phyloP scores from a whole-genome alignment of 2,329 filamentous ascomycete genomes.

The Pestalotiopsis sp. region DNA sequence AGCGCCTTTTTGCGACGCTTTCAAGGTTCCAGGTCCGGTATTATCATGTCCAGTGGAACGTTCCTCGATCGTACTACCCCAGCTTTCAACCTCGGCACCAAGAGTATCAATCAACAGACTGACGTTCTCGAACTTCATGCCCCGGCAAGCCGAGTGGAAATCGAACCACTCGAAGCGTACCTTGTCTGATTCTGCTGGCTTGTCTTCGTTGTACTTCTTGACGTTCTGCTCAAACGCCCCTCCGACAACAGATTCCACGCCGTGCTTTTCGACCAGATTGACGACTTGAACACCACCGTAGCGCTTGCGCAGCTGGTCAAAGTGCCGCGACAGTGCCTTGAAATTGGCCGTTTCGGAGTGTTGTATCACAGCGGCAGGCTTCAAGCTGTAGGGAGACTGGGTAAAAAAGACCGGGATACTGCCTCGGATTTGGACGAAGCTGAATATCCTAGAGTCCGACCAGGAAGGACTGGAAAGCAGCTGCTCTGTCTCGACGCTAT shows the following conservation, averaged over 20 bases:
- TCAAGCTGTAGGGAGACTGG: slow-evolving; percentile 90
- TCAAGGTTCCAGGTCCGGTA: slow-evolving; percentile 36
- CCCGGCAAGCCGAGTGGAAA: slow-evolving; percentile 88
- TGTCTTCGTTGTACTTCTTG: slow-evolving; percentile 66
- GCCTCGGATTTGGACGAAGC: slow-evolving; percentile 84
- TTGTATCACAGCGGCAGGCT: slow-evolving; percentile 80
- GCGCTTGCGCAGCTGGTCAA: slow-evolving; percentile 65
- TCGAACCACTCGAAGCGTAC: slow-evolving; percentile 94
- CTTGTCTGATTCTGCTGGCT: slow-evolving; percentile 36
- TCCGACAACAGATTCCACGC: slow-evolving; percentile 79
- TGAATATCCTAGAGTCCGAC: slow-evolving; percentile 68
- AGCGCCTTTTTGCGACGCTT: slow-evolving; percentile 68
- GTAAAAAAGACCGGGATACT: slow-evolving; percentile 96
- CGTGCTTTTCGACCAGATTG: slow-evolving; percentile 87
- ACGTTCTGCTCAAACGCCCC: slow-evolving; percentile 74
- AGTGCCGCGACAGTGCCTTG: slow-evolving; percentile 78
- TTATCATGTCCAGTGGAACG: slow-evolving; percentile 21
- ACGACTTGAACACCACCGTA: slow-evolving; percentile 82
- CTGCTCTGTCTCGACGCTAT: slow-evolving; percentile 94
- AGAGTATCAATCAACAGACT: slow-evolving; percentile 75
- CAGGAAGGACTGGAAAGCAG: slow-evolving; percentile 76
- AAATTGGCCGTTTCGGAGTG: slow-evolving; percentile 82
- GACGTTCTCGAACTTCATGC: slow-evolving; percentile 98
- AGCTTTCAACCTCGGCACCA: slow-evolving; percentile 65
- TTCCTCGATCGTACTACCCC: slow-evolving; percentile 69